A percentile compares a stretch with the other conserved stretches of the same genome.
phyloP scores from a whole-genome alignment of 1,284 basidiomycete genomes.

The Ustilago loliicola region DNA sequence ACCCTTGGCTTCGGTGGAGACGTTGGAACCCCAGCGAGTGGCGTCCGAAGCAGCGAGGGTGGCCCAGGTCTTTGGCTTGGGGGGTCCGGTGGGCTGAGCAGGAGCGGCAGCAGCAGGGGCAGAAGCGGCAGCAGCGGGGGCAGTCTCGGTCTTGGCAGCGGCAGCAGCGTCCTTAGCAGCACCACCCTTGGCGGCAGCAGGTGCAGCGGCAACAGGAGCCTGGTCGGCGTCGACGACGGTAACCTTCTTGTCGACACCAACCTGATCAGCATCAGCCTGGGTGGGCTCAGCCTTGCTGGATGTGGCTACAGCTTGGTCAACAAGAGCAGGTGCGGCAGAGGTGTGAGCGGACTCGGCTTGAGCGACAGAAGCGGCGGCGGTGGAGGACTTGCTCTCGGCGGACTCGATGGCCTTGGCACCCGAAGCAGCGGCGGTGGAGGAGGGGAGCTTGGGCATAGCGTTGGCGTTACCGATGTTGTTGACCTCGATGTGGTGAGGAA shows the following conservation, averaged over 20 bases:
- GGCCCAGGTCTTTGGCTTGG: slow-evolving; percentile 70
- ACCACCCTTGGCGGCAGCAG: slow-evolving; percentile 41
- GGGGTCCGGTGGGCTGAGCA: slow-evolving; percentile 56
- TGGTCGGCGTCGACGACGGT: slow-evolving; percentile 53
- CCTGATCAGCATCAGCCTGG: slow-evolving; percentile 51
- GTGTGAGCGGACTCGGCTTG: slow-evolving; percentile 15
- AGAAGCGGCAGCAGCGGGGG: slow-evolving; percentile 70
- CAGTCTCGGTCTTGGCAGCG: slow-evolving; percentile 36
- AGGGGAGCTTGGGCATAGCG: slow-evolving; percentile 53
- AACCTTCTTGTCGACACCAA: slow-evolving; percentile 58
- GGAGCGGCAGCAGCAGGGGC: slow-evolving; percentile 65
- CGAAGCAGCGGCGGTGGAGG: slow-evolving; percentile 7
- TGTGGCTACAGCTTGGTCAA: slow-evolving; percentile 33
- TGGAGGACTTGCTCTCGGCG: slow-evolving; percentile 29
- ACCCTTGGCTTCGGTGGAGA: slow-evolving; percentile 58
- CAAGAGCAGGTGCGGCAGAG: slow-evolving; percentile 15
- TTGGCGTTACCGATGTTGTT: slow-evolving; percentile 58
- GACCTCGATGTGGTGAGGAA: slow-evolving; percentile 50
- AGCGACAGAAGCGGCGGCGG: neutral
- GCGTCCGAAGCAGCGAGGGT: slow-evolving; percentile 66
- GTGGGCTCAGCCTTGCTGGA: slow-evolving; percentile 44
- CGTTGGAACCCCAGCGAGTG: slow-evolving; percentile 65
- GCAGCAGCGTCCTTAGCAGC: slow-evolving; percentile 34
- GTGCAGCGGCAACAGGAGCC: slow-evolving; percentile 57
- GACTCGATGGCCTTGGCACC: slow-evolving; percentile 41